Evolutionary conservation across 2,329 filamentous ascomycete species (phyloP).

Genomic region (Curvularia hawaiiensis): DNA sequence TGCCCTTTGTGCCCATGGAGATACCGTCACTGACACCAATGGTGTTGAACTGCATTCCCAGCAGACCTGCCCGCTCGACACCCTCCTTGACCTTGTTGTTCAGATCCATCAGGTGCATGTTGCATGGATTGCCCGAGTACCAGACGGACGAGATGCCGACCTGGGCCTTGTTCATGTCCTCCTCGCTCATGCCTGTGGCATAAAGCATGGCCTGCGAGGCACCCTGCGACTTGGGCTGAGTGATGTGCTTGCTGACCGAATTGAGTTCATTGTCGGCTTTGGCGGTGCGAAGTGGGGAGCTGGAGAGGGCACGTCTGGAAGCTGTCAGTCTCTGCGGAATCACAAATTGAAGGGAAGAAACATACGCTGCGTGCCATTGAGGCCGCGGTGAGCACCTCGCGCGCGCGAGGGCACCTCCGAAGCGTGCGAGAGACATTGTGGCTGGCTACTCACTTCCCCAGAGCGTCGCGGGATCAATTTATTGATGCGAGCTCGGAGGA

Average conservation of each 20-base stretch:
- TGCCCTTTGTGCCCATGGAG: slow-evolving; percentile 96
- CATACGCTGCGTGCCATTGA: slow-evolving; percentile 44
- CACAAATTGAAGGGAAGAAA: neutral
- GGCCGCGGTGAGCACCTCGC: slow-evolving; percentile 36
- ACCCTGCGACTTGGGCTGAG: slow-evolving; percentile 96
- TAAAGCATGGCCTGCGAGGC: slow-evolving; percentile 99
- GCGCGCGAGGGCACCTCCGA: slow-evolving; percentile 42
- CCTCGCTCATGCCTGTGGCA: slow-evolving; percentile 84
- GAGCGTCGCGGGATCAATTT: slow-evolving; percentile 32
- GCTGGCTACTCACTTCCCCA: slow-evolving; percentile 27
- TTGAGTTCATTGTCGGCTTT: slow-evolving; percentile 60
- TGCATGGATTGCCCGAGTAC: slow-evolving; percentile 98
- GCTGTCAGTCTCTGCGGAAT: slow-evolving; percentile 22
- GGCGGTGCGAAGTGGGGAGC: slow-evolving; percentile 36
- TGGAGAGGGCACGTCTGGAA: slow-evolving; percentile 43
- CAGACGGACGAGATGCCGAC: slow-evolving; percentile 97
- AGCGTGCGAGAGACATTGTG: slow-evolving; percentile 44
- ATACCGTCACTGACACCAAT: slow-evolving; percentile 97
- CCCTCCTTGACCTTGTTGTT: slow-evolving; percentile 77
- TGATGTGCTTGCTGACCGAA: slow-evolving; percentile 82
- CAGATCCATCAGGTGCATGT: slow-evolving; percentile 96
- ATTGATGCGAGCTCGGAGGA: slow-evolving; percentile 30
- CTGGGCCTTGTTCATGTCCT: slow-evolving; percentile 94
- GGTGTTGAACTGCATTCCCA: slow-evolving; percentile 98
- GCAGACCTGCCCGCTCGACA: slow-evolving; percentile 75